phyloP scores from a whole-genome alignment of 768 basidiomycete genomes.

The Auriscalpium microsporum region DNA sequence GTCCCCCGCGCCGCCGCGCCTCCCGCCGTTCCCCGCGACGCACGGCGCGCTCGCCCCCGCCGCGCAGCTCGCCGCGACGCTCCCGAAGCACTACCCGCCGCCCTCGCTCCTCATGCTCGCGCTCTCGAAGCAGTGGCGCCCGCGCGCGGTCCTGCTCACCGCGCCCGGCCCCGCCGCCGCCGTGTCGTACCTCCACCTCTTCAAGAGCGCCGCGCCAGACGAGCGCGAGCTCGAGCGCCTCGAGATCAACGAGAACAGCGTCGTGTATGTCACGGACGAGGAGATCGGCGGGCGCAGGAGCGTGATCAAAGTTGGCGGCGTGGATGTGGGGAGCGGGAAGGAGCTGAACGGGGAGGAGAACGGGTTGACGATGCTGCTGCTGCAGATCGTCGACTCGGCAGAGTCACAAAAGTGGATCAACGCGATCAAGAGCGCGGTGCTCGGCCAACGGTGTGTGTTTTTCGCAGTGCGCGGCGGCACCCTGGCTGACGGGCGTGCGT shows the following conservation, averaged over 20 bases:
- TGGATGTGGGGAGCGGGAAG: conserved; percentile 40
- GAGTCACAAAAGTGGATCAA: conserved; percentile 74
- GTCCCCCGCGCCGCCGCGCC: conserved; percentile 7
- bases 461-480: background rate
- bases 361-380: conserved; percentile 56
- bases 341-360: conserved; percentile 33
- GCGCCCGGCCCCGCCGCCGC: conserved; percentile 29
- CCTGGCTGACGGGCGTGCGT: conserved; percentile 2
- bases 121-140: conserved; percentile 66
- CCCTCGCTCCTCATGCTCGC: conserved; percentile 63
- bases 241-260: conserved; percentile 68
- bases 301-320: conserved; percentile 63
- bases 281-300: conserved; percentile 35
- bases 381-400: conserved; percentile 52
- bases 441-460: conserved; percentile 52
- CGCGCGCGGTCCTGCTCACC: conserved; percentile 49
- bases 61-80: conserved; percentile 39
- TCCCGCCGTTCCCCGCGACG: conserved; percentile 61
- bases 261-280: conserved; percentile 63
- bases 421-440: conserved; percentile 61
- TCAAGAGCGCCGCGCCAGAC: conserved; percentile 50
- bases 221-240: conserved; percentile 68
- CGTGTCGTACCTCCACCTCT: conserved; percentile 60
- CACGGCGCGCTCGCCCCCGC: conserved; percentile 42
- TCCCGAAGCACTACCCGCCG: conserved; percentile 65